Evolutionary conservation across 108 stramenopile genomes (phyloP).

Genomic region (Cafeteria roenbergensis): DNA sequence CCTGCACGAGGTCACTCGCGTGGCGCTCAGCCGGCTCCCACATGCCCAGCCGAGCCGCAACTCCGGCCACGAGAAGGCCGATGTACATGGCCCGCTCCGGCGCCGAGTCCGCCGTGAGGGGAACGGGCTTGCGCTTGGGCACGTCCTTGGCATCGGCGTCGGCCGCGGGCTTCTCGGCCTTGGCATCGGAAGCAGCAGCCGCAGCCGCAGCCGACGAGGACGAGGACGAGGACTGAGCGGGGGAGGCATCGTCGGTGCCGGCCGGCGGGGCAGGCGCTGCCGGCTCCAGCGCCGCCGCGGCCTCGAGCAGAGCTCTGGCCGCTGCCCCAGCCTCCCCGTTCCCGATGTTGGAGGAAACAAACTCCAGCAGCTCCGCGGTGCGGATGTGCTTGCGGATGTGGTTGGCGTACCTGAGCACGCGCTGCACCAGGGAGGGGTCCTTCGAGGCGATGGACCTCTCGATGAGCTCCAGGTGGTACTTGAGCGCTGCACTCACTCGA

Average conservation of each 20-base stretch:
- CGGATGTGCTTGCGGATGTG: not conserved
- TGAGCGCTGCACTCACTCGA: too few relatives aligned
- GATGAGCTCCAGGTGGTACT: constrained; percentile 9
- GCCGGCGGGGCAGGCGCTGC: not conserved
- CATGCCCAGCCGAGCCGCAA: not conserved
- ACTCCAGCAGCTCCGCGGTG: not conserved
- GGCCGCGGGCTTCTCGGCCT: not conserved
- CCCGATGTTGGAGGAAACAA: not conserved
- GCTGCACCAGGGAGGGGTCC: not conserved
- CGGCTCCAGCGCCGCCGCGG: not conserved
- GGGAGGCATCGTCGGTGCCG: not conserved
- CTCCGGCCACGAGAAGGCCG: not conserved
- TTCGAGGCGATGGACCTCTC: not conserved
- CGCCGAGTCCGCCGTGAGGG: not conserved
- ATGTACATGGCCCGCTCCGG: constrained; percentile 8
- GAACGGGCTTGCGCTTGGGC: not conserved
- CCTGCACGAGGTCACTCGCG: not conserved
- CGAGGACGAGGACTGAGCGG: not conserved
- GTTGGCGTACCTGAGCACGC: constrained; percentile 5
- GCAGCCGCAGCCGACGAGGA: not conserved
- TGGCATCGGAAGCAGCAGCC: not conserved
- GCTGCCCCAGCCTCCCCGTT: not conserved
- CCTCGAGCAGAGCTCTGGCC: not conserved
- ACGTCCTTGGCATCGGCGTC: not conserved
- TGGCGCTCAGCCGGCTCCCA: not conserved